Evolutionary conservation across 179 eudicot genomes (phyloP), one percentile per base, ranked within the genome.

Genomic region (Nepenthes alata): DNA sequence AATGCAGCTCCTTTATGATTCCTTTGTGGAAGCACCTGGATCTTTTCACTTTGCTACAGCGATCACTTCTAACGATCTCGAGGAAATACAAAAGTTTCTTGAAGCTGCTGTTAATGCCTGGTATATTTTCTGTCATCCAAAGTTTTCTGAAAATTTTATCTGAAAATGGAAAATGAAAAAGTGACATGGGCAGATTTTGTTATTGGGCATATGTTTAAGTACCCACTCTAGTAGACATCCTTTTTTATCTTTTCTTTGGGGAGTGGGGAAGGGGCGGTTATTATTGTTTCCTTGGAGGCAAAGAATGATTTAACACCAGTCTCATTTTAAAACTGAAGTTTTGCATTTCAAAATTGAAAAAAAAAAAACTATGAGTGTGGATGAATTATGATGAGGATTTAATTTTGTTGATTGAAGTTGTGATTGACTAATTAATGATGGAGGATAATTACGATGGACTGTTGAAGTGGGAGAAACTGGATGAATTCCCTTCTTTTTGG

Each of bases 21-120:
- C 98, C 53, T 89, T 93, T 71, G 84, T 74, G 72, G 95, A 83
- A 78, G 90, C 89, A 56, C 70, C 78, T 68, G 88, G 96, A 39
- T 83, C 41, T 74, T 79, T 93, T 66, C 93, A 89, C 75, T 83
- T 86, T 81, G 96, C 98, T 55, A 86, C 93, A 72, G 78, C 85
- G 53, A 74, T 86, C 67, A 77, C 83, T 58, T 93, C 96, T 59
- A 83, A 62, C 63, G 98, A 93, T 83, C 81, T 93, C 35, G 96
- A 86, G 67, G 96, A 93, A 72, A 93, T 93, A 80, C 93, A 86
- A 44, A 89, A 81, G 69, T 93, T 93, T 78, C 95, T 93, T 68
- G 96, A 93, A 11, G 80, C 80, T 70, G 71, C 98, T 77, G 93
- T 93, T 61, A 75, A 75, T 75, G 67, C 77, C 41, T 75, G 95